Percentiles rank a stretch among this genome's conserved stretches.
These are phyloP conservation scores for Porodaedalea pini DNA, from an alignment of 1,284 basidiomycete species.

Conservation along the genomic window DNA sequence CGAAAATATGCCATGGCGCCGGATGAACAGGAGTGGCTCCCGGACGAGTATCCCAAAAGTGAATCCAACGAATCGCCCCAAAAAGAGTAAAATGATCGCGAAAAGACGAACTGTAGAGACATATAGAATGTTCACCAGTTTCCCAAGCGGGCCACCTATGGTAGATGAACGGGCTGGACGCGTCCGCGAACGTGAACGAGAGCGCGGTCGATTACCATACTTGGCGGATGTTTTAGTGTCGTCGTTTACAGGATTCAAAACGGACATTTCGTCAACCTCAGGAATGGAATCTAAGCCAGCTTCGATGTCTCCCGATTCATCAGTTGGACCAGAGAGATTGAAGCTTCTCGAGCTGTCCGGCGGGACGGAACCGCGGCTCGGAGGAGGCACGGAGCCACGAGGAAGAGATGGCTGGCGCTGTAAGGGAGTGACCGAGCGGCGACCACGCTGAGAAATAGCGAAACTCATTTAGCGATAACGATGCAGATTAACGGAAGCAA, in stretches of 20 bases:
- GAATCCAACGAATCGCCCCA: constrained; percentile 43
- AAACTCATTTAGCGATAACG: constrained; percentile 19
- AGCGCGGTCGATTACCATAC: constrained; percentile 10
- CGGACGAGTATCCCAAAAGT: constrained; percentile 42
- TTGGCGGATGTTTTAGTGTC: background rate
- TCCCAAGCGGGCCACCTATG: constrained; percentile 45
- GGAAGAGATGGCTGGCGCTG: constrained; percentile 30
- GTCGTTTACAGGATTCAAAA: background rate
- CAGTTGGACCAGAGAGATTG: constrained; percentile 26
- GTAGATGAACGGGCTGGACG: constrained; percentile 35
- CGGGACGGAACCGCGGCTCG: constrained; percentile 32
- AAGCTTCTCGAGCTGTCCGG: constrained; percentile 27
- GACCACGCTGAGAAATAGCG: constrained; percentile 24
- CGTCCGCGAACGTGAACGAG: constrained; percentile 17
- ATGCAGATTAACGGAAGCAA: constrained; percentile 23
- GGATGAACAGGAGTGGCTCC: constrained; percentile 39
- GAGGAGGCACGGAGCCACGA: constrained; percentile 36
- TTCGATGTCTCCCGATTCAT: constrained; percentile 45
- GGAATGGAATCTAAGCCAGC: constrained; percentile 55
- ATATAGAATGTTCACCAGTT: constrained; percentile 39
- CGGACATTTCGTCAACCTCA: constrained; percentile 42
- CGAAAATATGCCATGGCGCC: constrained; percentile 29
- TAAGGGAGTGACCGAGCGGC: constrained; percentile 21
- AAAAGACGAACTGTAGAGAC: constrained; percentile 27
- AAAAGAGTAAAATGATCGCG: constrained; percentile 36